A percentile compares a stretch with the other conserved stretches of the same genome.
Evolutionary conservation across 2,329 filamentous ascomycete species (phyloP).

Genomic region (Teratosphaeria nubilosa): DNA sequence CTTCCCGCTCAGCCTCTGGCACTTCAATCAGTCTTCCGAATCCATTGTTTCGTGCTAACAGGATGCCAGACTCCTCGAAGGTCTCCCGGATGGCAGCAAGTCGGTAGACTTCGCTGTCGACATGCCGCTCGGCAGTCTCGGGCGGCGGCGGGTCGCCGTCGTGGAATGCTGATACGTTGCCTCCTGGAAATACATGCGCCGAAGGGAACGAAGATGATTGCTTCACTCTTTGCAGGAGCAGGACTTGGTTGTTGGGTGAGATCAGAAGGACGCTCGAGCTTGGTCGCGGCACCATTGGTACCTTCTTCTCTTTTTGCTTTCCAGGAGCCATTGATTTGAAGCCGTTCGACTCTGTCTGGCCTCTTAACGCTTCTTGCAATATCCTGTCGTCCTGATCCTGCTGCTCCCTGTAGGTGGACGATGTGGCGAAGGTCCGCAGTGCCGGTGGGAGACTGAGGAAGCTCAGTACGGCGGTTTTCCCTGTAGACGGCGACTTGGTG

Average conservation of each 20-base stretch:
- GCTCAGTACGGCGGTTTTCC: neutral
- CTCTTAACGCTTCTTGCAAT: slow-evolving; percentile 5
- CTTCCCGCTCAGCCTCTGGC: slow-evolving; percentile 48
- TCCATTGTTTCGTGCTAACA: slow-evolving; percentile 53
- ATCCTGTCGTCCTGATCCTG: slow-evolving; percentile 5
- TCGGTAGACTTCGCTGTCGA: slow-evolving; percentile 65
- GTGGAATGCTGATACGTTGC: slow-evolving; percentile 66
- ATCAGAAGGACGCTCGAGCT: slow-evolving; percentile 71
- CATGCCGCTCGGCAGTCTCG: slow-evolving; percentile 49
- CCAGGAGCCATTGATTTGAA: slow-evolving; percentile 10
- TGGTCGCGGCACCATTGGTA: slow-evolving; percentile 44
- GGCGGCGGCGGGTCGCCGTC: slow-evolving; percentile 53
- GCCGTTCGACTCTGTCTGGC: slow-evolving; percentile 9
- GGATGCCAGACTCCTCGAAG: slow-evolving; percentile 88
- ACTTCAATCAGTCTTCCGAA: slow-evolving; percentile 52
- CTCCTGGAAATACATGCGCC: slow-evolving; percentile 91
- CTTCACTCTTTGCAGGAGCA: slow-evolving; percentile 76
- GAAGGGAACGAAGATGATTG: slow-evolving; percentile 78
- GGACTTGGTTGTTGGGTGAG: slow-evolving; percentile 75
- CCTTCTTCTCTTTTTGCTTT: slow-evolving; percentile 24
- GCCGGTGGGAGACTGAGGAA: neutral
- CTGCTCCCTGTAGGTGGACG: neutral
- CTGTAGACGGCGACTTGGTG: neutral
- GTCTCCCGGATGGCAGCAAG: slow-evolving; percentile 79
- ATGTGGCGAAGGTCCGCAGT: slow-evolving; percentile 3